phyloP scores from a whole-genome alignment of 1,139 yeast species.

The Protomyces arabidopsidicola region DNA sequence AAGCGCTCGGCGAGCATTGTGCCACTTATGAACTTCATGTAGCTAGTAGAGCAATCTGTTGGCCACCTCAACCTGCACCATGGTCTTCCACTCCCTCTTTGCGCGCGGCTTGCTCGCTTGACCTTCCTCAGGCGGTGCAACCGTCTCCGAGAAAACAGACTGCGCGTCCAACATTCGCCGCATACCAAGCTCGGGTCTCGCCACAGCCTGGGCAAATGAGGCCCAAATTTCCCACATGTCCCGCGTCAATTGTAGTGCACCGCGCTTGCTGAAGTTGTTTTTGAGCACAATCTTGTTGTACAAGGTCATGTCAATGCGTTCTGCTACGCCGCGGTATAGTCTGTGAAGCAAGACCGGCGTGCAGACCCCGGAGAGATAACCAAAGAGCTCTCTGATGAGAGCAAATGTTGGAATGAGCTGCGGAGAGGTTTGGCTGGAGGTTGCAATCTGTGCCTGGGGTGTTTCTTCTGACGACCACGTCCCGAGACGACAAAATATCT shows the following conservation, averaged over 20 bases:
- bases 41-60: not conserved
- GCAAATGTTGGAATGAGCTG: slow-evolving; percentile 16
- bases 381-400: slow-evolving; percentile 11
- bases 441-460: slow-evolving; percentile 3
- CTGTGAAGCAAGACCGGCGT: slow-evolving; percentile 11
- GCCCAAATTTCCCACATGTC: slow-evolving; percentile 27
- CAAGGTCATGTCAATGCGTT: slow-evolving; percentile 6
- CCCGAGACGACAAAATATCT: slow-evolving; percentile 6
- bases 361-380: slow-evolving; percentile 13
- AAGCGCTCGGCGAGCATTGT: not conserved
- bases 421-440: slow-evolving; percentile 6
- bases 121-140: not conserved
- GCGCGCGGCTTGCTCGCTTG: not conserved
- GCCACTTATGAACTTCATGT: not conserved
- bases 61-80: not conserved
- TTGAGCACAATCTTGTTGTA: slow-evolving; percentile 6
- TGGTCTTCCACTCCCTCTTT: not conserved
- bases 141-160: slow-evolving; percentile 1
- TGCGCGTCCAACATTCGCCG: not conserved
- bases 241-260: slow-evolving; percentile 26
- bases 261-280: slow-evolving; percentile 24
- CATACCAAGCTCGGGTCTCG: slow-evolving; percentile 26
- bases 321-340: slow-evolving; percentile 19
- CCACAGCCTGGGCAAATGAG: slow-evolving; percentile 16
- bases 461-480: slow-evolving; percentile 14